Conservation (phyloP, 495 filamentous ascomycete species). For the Filosporella fistucella region DNA sequence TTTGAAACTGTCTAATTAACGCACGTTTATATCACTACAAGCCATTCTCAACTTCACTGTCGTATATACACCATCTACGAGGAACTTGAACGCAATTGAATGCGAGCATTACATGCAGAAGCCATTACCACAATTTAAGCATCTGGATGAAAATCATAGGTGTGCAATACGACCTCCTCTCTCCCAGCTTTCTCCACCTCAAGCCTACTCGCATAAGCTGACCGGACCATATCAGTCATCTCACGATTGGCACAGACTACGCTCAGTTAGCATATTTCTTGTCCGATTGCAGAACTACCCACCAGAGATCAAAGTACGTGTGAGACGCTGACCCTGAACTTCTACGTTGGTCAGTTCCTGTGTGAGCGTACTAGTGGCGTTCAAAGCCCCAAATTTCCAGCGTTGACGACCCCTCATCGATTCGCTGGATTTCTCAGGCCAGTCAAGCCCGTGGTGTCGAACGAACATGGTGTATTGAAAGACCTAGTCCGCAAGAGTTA, state of each 20-base stretch:
- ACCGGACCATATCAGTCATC: slow-evolving; percentile 9
- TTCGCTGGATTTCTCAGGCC: slow-evolving; percentile 9
- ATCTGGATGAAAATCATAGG: slow-evolving; percentile 13
- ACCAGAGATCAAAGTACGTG: slow-evolving; percentile 14
- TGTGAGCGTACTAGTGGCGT: slow-evolving; percentile 6
- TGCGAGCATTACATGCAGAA: too few species aligned
- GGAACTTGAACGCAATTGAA: too few species aligned
- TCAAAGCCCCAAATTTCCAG: slow-evolving; percentile 13
- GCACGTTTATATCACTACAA: too few species aligned
- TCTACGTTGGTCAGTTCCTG: slow-evolving; percentile 10
- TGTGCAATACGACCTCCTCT: slow-evolving; percentile 9
- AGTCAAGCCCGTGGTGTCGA: slow-evolving; percentile 9
- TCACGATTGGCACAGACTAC: slow-evolving; percentile 11
- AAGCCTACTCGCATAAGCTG: slow-evolving; percentile 8
- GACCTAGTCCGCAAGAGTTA: slow-evolving; percentile 8
- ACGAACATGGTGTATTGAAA: slow-evolving; percentile 13
- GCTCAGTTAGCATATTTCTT: slow-evolving; percentile 7
- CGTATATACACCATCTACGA: too few species aligned
- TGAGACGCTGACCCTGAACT: slow-evolving; percentile 8
- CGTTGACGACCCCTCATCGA: slow-evolving; percentile 13
- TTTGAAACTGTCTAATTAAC: too few species aligned
- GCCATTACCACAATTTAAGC: too few species aligned
- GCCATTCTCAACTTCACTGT: too few species aligned
- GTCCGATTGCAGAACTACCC: slow-evolving; percentile 8
- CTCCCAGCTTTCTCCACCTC: slow-evolving; percentile 7